Base-by-base conservation (phyloP, 2,329 filamentous ascomycete genomes). In the Venturiaceae sp. region DNA sequence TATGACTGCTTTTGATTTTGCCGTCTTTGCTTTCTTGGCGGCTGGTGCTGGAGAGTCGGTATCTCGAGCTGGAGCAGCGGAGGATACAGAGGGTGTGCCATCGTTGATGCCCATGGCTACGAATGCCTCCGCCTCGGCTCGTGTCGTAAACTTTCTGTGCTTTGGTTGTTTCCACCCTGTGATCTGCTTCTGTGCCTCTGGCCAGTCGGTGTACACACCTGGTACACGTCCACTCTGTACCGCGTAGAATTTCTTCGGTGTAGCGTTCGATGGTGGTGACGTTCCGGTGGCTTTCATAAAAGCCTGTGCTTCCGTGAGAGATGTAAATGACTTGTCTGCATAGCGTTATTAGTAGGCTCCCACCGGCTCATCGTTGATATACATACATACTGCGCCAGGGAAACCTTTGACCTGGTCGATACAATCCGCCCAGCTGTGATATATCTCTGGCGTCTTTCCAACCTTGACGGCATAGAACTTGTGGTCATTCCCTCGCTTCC, bases 251-350 rank as follows among this genome's bases (percentile, higher is more conserved):
- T 81, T 80, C 21, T 75, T 71, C 34, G 74, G 74, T 13, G 65
- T 61, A 4, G 64, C 69, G 21, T 65, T 62, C 5, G 64, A 69
- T 53, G 73, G 65, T 41, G 75, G 69, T 52, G 34, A 23, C 55
- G 32, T 44, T n/a, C 55, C 50, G 14, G 55, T 26, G 19, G n/a
- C 19, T 28, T 88, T 88, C 28, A 90, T 78, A 68, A 89, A 96
- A 1, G 83, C 83, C 66, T 88, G 81, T n/a, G 92, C 92, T 60
- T 96, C 90, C 62, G 85, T 80, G 60, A 80, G 76, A 0, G 81
- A 83, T 9, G 79, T 74, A 68, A 96, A 96, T 1, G 87, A 90
- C 74, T 94, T 92, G 77, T 88, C 90, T 94, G 61, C 28, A 1
- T 41, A 21, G 57, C n/a, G 23, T 9, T 46, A 32, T 58, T 21